phyloP scores from a whole-genome alignment of 2,329 filamentous ascomycete genomes.

The Aspergillus pseudoglaucus region DNA sequence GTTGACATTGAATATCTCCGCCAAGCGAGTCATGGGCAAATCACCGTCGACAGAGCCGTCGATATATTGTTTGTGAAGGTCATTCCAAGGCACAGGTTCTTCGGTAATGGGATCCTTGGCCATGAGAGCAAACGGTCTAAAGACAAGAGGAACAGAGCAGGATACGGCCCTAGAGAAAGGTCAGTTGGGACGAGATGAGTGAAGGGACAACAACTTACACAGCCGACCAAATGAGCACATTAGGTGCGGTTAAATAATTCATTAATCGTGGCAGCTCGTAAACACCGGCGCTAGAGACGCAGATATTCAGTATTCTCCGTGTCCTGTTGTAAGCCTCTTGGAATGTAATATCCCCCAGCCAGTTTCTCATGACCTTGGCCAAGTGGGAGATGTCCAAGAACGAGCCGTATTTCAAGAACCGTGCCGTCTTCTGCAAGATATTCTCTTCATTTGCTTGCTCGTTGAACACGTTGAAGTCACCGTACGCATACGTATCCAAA shows the following conservation, averaged over 20 bases:
- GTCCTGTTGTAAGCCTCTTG: conserved; percentile 96
- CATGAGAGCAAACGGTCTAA: conserved; percentile 69
- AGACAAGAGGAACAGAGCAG: conserved; percentile 84
- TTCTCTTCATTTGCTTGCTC: conserved; percentile 54
- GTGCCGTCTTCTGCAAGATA: conserved; percentile 60
- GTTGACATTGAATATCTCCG: conserved; percentile 97
- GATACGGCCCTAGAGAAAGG: conserved; percentile 60
- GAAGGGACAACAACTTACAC: conserved; percentile 48
- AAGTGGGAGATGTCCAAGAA: conserved; percentile 82
- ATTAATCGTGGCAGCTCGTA: conserved; percentile 81
- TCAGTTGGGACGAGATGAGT: conserved; percentile 7
- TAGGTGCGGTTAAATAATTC: conserved; percentile 89
- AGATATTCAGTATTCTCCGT: conserved; percentile 84
- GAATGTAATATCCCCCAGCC: conserved; percentile 87
- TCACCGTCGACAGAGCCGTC: conserved; percentile 95
- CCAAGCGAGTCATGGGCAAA: conserved; percentile 78
- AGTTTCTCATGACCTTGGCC: conserved; percentile 68
- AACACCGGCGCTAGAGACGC: conserved; percentile 78
- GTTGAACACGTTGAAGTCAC: conserved; percentile 76
- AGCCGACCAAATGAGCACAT: conserved; percentile 93
- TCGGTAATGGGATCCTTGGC: conserved; percentile 81
- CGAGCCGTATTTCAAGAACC: conserved; percentile 72
- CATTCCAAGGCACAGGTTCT: conserved; percentile 74
- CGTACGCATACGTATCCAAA: conserved; percentile 65
- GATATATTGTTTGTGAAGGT: conserved; percentile 78